Evolutionary conservation across 2,329 filamentous ascomycete species (phyloP).

Genomic region (Onygena corvina): DNA sequence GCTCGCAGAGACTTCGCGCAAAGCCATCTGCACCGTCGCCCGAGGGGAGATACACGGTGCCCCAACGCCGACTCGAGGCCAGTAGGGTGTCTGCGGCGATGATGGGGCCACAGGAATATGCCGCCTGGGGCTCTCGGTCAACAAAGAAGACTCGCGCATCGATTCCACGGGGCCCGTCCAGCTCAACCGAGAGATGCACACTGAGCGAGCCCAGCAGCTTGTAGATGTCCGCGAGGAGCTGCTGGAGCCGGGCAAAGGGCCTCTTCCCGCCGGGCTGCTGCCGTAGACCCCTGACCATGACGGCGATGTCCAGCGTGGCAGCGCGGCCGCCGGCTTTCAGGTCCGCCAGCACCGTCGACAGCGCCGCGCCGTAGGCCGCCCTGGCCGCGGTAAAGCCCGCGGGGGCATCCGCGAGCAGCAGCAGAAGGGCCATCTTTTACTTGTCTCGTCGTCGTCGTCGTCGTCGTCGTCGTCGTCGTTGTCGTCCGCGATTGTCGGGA

Average conservation of each 20-base stretch:
- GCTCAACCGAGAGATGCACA: conserved; percentile 48
- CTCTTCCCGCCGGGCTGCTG: conserved; percentile 44
- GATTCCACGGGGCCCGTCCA: conserved; percentile 57
- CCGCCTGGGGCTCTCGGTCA: conserved; percentile 18
- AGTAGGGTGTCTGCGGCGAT: conserved; percentile 43
- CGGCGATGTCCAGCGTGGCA: conserved; percentile 49
- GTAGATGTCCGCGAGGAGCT: conserved; percentile 66
- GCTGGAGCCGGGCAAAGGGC: conserved; percentile 57
- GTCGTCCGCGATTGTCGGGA: too few species aligned
- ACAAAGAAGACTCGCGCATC: conserved; percentile 66
- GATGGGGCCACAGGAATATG: conserved; percentile 28
- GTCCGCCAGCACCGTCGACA: conserved; percentile 44
- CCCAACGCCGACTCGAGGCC: conserved; percentile 48
- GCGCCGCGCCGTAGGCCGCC: conserved; percentile 48
- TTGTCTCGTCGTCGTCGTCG: too few species aligned
- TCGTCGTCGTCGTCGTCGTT: background rate
- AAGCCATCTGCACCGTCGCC: conserved; percentile 42
- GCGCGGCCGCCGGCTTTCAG: conserved; percentile 25
- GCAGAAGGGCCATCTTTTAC: conserved; percentile 19
- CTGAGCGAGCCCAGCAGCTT: conserved; percentile 63
- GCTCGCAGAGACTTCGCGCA: background rate
- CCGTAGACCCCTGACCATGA: conserved; percentile 53
- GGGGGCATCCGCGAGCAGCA: conserved; percentile 53
- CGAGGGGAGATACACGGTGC: conserved; percentile 41
- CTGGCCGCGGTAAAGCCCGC: conserved; percentile 41